A percentile compares a stretch with the other conserved stretches of the same genome.
Evolutionary conservation across 1,139 yeast genomes (phyloP).

Genomic region (Candida mesenterica): DNA sequence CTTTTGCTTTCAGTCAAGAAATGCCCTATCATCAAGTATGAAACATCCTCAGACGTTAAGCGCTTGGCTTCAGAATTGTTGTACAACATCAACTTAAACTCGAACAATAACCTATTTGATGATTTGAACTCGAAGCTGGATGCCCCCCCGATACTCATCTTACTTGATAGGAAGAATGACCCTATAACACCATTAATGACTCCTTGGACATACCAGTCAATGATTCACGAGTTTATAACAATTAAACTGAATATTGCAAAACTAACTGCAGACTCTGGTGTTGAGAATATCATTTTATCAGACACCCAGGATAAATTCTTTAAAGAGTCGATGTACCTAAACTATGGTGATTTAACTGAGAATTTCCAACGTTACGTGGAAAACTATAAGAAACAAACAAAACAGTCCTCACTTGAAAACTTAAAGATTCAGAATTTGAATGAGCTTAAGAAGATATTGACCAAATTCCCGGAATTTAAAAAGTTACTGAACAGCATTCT

Average conservation of each 20-base stretch:
- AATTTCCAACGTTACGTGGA: constrained; percentile 82
- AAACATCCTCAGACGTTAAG: constrained; percentile 58
- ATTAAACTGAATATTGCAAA: constrained; percentile 79
- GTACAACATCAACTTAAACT: constrained; percentile 56
- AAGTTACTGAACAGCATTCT: constrained; percentile 86
- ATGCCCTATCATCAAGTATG: constrained; percentile 78
- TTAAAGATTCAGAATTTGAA: constrained; percentile 67
- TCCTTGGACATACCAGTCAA: constrained; percentile 98
- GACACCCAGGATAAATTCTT: constrained; percentile 69
- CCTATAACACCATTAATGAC: constrained; percentile 88
- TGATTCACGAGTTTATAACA: constrained; percentile 91
- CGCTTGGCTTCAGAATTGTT: constrained; percentile 71
- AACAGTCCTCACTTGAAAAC: constrained; percentile 57
- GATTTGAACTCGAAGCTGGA: constrained; percentile 54
- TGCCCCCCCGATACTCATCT: constrained; percentile 70
- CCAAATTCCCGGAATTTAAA: constrained; percentile 90
- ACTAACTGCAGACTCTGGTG: constrained; percentile 49
- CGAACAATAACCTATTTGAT: constrained; percentile 64
- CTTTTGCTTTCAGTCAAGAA: constrained; percentile 69
- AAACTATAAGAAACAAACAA: constrained; percentile 77
- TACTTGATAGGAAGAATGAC: constrained; percentile 82
- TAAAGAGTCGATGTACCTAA: constrained; percentile 75
- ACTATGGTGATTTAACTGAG: constrained; percentile 94
- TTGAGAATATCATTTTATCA: constrained; percentile 56
- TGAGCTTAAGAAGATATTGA: constrained; percentile 87